phyloP scores from a whole-genome alignment of 495 filamentous ascomycete species.

The Penicillium manginii region DNA sequence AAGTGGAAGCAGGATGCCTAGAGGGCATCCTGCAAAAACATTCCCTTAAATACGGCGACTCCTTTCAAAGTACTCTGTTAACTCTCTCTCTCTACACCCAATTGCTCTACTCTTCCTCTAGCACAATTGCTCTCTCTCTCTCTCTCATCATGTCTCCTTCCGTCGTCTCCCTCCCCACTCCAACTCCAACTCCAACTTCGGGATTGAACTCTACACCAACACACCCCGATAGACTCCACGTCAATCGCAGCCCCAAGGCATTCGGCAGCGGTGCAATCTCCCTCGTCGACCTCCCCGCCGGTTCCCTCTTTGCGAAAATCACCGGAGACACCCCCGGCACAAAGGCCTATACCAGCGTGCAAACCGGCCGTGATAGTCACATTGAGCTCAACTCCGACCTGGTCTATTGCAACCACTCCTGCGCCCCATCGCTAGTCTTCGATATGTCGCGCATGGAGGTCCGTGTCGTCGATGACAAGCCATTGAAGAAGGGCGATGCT shows the following conservation, averaged over 20 bases:
- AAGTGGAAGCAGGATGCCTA: too few species aligned
- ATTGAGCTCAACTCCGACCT: constrained; percentile 76
- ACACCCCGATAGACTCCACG: constrained; percentile 41
- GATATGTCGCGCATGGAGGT: constrained; percentile 68
- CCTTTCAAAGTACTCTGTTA: too few species aligned
- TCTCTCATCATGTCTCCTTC: constrained; percentile 25
- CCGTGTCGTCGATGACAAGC: constrained; percentile 58
- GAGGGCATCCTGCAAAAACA: neutral
- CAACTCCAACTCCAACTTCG: constrained; percentile 15
- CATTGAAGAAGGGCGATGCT: constrained; percentile 60
- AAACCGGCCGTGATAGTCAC: constrained; percentile 62
- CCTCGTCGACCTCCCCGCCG: constrained; percentile 62
- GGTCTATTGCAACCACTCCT: constrained; percentile 77
- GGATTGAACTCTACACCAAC: constrained; percentile 25
- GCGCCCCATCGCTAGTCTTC: constrained; percentile 69
- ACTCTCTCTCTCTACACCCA: neutral
- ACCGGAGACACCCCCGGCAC: constrained; percentile 56
- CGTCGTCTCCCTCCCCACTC: constrained; percentile 18
- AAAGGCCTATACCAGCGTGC: constrained; percentile 72
- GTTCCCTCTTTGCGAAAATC: constrained; percentile 60
- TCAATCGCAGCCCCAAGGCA: constrained; percentile 42
- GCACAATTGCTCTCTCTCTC: neutral
- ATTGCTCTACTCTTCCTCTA: neutral
- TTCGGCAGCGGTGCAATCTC: constrained; percentile 68
- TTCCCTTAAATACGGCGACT: neutral